Evolutionary conservation across 2,329 filamentous ascomycete species (phyloP).

Genomic region (Chaetomiaceae sp.): DNA sequence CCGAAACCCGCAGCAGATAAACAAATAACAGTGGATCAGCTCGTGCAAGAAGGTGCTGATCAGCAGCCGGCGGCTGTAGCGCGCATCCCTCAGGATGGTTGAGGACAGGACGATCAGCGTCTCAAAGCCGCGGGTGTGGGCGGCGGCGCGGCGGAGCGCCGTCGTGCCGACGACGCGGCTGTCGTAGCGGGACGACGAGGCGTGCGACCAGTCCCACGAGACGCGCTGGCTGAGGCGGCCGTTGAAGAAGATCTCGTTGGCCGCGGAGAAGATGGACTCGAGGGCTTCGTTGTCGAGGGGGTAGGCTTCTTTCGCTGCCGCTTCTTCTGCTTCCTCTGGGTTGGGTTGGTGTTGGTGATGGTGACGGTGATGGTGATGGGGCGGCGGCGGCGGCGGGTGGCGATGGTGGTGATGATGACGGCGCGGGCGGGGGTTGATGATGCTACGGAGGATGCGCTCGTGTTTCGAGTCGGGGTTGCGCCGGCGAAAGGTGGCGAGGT

Average conservation of each 20-base stretch:
- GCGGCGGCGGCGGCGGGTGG: background rate
- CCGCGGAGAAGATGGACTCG: constrained; percentile 54
- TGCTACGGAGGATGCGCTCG: constrained; percentile 53
- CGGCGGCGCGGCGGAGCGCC: constrained; percentile 45
- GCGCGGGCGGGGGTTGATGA: constrained; percentile 47
- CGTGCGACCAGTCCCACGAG: constrained; percentile 58
- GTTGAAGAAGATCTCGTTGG: constrained; percentile 60
- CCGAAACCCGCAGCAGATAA: constrained; percentile 56
- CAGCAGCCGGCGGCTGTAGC: constrained; percentile 56
- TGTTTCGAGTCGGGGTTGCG: constrained; percentile 48
- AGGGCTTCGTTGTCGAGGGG: constrained; percentile 55
- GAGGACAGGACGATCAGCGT: constrained; percentile 59
- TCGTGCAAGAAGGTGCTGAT: constrained; percentile 64
- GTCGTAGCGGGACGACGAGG: constrained; percentile 46
- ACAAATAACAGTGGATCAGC: constrained; percentile 63
- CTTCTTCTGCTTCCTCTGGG: background rate
- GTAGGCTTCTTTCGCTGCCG: constrained; percentile 37
- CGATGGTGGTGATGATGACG: background rate
- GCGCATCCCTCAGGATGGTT: constrained; percentile 51
- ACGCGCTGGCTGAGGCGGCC: constrained; percentile 54
- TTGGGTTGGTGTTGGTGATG: background rate
- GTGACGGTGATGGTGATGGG: background rate
- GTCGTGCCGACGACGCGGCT: constrained; percentile 59
- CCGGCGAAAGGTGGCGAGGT: constrained; percentile 43
- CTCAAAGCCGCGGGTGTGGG: constrained; percentile 50